Evolutionary conservation across 1,139 yeast genomes (phyloP), one percentile per base, ranked within the genome.

Genomic region (Pichia sp.): DNA sequence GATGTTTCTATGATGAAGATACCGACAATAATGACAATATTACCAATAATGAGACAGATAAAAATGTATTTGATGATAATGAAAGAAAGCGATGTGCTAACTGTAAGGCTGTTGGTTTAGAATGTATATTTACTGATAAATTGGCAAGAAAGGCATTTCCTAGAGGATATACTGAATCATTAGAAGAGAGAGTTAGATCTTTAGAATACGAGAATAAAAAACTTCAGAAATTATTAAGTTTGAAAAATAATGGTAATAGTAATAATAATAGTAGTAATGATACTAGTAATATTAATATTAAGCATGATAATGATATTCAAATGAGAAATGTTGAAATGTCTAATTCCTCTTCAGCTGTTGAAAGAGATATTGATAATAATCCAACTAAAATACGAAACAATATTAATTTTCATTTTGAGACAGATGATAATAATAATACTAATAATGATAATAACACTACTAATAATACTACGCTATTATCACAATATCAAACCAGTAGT

Each of bases 141-240:
- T 67, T 85, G 39, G 82, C 89, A 0, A 72, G 95, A 62, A 73
- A 89, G 54, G 87, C 89, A 1, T 82, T 83, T 56, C 90, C 90
- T 3, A 79, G 83, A 62, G 89, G 90, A 0, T 84, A 86, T 60
- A 86, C 95, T 0, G 89, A 84, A 66, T 81, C 83, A 58, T 67
- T 86, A 57, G 95, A 86, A 64, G 77, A 74, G 50, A 79, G 81
- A 60, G 74, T 86, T 42, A 76, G 80, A 51, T 75, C 74, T 29
- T 63, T 85, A 53, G 90, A 85, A 61, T 80, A 79, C 50, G 85
- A 80, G 59, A 76, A 79, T 55, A 68, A 70, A 50, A 63, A 68
- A 53, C 64, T 81, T 44, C 66, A 75, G 72, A 62, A 74, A 60
- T 70, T 91, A 49, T 81, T 87, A 58, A 74, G 76, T 44, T 71